Conservation (phyloP, 2,329 filamentous ascomycete species). For the Trichophyton mentagrophytes region DNA sequence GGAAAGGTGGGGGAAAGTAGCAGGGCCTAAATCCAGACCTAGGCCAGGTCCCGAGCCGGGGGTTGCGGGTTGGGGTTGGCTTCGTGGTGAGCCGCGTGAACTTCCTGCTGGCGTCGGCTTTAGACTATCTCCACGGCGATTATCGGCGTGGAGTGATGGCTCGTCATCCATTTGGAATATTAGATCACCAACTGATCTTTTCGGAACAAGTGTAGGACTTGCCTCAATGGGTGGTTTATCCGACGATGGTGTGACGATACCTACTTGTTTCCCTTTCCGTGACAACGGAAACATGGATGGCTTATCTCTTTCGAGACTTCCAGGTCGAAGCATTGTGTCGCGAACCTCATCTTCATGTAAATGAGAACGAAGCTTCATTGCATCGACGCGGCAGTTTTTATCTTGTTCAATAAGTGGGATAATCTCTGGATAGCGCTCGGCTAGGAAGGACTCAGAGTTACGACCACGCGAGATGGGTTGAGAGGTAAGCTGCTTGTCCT, state of each 20-base stretch:
- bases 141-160: not conserved
- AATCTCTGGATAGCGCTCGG: conserved; percentile 37
- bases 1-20: not conserved
- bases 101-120: not conserved
- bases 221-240: not conserved
- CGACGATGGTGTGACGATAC: conserved; percentile 44
- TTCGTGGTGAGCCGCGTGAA: not conserved
- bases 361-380: conserved; percentile 56
- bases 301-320: conserved; percentile 52
- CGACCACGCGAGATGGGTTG: conserved; percentile 68
- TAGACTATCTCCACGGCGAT: not conserved
- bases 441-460: conserved; percentile 46
- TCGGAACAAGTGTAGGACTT: conserved; percentile 56
- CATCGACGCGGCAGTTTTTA: conserved; percentile 55
- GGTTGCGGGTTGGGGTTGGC: not conserved
- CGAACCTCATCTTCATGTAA: conserved; percentile 54
- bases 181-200: conserved; percentile 57
- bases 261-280: conserved; percentile 24
- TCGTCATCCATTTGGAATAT: conserved; percentile 88
- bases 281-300: conserved; percentile 33
- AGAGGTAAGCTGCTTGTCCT: conserved; percentile 66
- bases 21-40: not conserved
- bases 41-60: not conserved
- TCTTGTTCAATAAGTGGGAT: conserved; percentile 26
- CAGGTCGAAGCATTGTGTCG: conserved; percentile 48